Conservation (phyloP, 2,329 filamentous ascomycete genomes). For the Tolypocladium guangdongense region DNA sequence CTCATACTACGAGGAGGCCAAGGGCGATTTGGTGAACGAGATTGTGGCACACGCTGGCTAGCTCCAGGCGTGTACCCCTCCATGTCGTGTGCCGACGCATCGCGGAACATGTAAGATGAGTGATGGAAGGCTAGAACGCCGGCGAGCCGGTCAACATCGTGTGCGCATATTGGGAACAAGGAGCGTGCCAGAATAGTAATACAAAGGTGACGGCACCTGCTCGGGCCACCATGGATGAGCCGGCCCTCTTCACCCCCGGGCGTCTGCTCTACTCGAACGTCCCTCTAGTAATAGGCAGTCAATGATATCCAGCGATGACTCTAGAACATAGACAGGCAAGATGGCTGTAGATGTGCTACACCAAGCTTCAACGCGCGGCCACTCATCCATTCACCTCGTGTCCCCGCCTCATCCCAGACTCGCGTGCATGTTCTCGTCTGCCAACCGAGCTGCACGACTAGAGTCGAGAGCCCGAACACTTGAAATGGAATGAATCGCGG, state of each 20-base stretch:
- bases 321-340: neutral
- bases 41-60: slow-evolving; percentile 92
- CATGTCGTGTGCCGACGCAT: neutral
- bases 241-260: neutral
- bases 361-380: neutral
- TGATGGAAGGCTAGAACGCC: neutral
- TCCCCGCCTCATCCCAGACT: neutral
- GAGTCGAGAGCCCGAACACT: neutral
- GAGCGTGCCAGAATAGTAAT: neutral
- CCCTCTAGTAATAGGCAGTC: neutral
- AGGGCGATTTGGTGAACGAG: slow-evolving; percentile 75
- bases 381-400: neutral
- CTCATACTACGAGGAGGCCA: slow-evolving; percentile 55
- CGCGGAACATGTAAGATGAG: slow-evolving; percentile 1
- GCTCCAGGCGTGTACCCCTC: neutral
- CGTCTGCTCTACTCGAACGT: neutral
- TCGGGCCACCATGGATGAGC: neutral
- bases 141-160: neutral
- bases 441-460: neutral
- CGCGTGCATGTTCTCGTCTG: no score
- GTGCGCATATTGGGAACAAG: neutral
- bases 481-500: neutral
- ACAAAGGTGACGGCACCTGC: neutral
- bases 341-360: neutral
- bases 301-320: neutral